Evolutionary conservation across 2,329 filamentous ascomycete genomes (phyloP).

Genomic region (Pyrenophora teres): DNA sequence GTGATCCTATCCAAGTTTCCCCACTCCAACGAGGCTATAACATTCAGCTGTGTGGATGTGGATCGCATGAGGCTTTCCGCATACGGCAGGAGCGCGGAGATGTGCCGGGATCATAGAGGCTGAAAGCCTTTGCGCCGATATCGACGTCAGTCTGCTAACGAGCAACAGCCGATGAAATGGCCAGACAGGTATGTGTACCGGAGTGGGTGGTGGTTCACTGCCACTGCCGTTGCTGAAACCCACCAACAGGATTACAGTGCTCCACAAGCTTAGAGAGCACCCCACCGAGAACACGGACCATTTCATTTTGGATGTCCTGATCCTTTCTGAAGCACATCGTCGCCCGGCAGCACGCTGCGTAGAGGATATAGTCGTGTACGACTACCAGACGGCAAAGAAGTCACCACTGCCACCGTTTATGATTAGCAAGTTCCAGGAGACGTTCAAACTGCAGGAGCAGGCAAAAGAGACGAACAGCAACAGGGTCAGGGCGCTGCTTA

Average conservation of each 20-base stretch:
- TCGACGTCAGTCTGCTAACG: neutral
- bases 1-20: neutral
- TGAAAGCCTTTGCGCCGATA: no score
- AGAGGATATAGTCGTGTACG: conserved; percentile 81
- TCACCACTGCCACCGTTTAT: conserved; percentile 64
- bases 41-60: no score
- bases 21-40: no score
- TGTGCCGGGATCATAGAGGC: no score
- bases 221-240: neutral
- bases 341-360: conserved; percentile 73
- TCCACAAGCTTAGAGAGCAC: conserved; percentile 71
- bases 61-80: neutral
- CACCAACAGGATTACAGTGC: conserved; percentile 68
- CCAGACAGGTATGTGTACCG: conserved; percentile 64
- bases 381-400: conserved; percentile 67
- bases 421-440: conserved; percentile 62
- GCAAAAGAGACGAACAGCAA: conserved; percentile 58
- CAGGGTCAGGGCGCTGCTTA: conserved; percentile 59
- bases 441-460: conserved; percentile 66
- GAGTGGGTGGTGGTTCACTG: neutral
- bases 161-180: conserved; percentile 69
- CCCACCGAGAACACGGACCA: conserved; percentile 58
- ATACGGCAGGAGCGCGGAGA: neutral
- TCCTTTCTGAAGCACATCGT: conserved; percentile 76
- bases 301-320: conserved; percentile 65